Conservation (phyloP, 108 stramenopile genomes). For the Stephanodiscus minutulus region DNA sequence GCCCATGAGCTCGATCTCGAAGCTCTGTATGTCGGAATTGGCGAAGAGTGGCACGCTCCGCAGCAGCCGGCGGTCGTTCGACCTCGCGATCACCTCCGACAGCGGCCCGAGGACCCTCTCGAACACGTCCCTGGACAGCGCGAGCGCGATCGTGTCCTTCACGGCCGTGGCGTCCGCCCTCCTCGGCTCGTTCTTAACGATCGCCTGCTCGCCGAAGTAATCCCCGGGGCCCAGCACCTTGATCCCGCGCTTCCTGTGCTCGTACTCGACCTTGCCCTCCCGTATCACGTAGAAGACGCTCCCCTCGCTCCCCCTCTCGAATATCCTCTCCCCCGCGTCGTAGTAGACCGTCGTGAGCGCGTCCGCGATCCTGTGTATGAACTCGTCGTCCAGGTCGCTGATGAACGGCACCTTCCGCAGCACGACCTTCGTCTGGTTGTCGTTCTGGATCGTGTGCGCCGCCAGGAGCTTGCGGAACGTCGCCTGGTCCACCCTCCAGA, state of each 20-base stretch:
- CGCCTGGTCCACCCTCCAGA: constrained; percentile 81
- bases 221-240: constrained; percentile 51
- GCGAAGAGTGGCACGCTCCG: constrained; percentile 74
- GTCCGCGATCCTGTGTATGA: constrained; percentile 55
- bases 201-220: constrained; percentile 62
- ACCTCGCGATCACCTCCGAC: constrained; percentile 52
- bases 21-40: constrained; percentile 58
- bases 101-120: constrained; percentile 59
- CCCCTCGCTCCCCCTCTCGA: constrained; percentile 49
- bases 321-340: constrained; percentile 66
- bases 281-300: constrained; percentile 81
- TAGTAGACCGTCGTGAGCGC: constrained; percentile 51
- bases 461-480: constrained; percentile 82
- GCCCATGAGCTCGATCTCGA: constrained; percentile 64
- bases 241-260: constrained; percentile 48
- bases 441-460: constrained; percentile 52
- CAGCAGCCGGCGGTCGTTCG: constrained; percentile 54
- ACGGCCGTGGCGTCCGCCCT: constrained; percentile 18
- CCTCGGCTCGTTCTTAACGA: constrained; percentile 52
- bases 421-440: constrained; percentile 66
- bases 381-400: constrained; percentile 47
- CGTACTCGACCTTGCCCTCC: constrained; percentile 61
- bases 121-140: constrained; percentile 55
- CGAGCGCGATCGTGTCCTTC: constrained; percentile 43
- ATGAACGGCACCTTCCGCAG: constrained; percentile 74